Base-by-base conservation (phyloP, 805 yeast genomes). In the Saccharomycopsis sp. region DNA sequence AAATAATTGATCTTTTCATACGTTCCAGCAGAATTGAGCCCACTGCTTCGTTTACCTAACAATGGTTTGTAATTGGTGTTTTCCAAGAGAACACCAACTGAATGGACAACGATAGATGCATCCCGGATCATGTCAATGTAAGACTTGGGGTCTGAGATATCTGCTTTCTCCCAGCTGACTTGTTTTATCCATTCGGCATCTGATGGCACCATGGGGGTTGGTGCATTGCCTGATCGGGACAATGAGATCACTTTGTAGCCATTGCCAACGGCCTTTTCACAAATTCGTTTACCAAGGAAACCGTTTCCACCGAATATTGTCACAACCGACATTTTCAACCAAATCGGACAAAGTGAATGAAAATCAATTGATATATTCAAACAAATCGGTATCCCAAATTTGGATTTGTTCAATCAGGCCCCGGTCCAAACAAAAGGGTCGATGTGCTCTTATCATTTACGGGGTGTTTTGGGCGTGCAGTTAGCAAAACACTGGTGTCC, bases 281-380 rank as follows among this genome's bases (percentile, higher is more conserved):
- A 85, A 6, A 89, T 78, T 27, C 79, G 65, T 45, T 67, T 70
- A 9, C 95, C 82, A 14, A 89, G 60, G 57, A 85, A 85, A 6
- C 97, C 97, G 53, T 76, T 78, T 1, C 97, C 96, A 14, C 97
- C 97, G 56, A 88, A 77, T 0, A 88, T 85, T 3, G 85, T 76
- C 2, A 75, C 27, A 14, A 7, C 17, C 35, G 14, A 14, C 35
- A 31, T 31, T 14, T 17, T n/a, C n/a, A n/a, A n/a, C n/a, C n/a
- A n/a, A n/a, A n/a, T n/a, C n/a, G n/a, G n/a, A n/a, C n/a, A n/a
- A n/a, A n/a, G n/a, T n/a, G n/a, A n/a, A n/a, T n/a, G n/a, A n/a
- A n/a, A n/a, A n/a, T n/a, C n/a, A n/a, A n/a, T n/a, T n/a, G n/a
- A n/a, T n/a, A n/a, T n/a, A n/a, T n/a, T n/a, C n/a, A n/a, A n/a